Percentiles rank a stretch among this genome's conserved stretches.
phyloP scores from a whole-genome alignment of 2,329 filamentous ascomycete species.

The Diaporthe nobilis region DNA sequence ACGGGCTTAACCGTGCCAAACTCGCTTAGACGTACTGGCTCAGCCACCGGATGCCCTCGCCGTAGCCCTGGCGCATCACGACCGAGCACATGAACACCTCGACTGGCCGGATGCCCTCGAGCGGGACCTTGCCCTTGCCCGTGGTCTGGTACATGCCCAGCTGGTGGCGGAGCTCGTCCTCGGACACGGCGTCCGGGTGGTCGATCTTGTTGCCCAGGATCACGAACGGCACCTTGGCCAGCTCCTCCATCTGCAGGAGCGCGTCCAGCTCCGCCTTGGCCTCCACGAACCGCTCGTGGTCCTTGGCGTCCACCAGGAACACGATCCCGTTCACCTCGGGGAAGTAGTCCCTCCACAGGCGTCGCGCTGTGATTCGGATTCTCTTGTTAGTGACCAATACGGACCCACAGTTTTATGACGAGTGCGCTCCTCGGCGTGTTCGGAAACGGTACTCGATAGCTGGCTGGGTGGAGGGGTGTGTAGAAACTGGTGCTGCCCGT shows the following conservation, averaged over 20 bases:
- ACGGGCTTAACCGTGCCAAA: no score
- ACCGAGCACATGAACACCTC: constrained; percentile 99
- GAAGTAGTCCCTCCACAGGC: constrained; percentile 98
- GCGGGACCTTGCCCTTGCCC: constrained; percentile 92
- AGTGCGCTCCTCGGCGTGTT: not conserved
- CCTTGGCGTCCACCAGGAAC: constrained; percentile 97
- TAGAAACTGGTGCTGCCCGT: constrained; percentile 46
- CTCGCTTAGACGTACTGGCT: constrained; percentile 87
- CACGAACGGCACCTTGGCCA: constrained; percentile 94
- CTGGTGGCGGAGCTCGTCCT: constrained; percentile 94
- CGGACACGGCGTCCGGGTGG: constrained; percentile 93
- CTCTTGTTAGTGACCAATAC: constrained; percentile 27
- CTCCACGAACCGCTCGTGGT: constrained; percentile 93
- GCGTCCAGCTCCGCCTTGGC: constrained; percentile 98
- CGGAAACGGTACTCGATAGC: not conserved
- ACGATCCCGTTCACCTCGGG: constrained; percentile 96
- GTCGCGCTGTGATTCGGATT: constrained; percentile 73
- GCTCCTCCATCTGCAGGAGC: constrained; percentile 95
- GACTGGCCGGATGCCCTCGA: constrained; percentile 91
- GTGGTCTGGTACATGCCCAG: constrained; percentile 96
- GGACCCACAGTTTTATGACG: no score
- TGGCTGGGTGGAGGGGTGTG: not conserved
- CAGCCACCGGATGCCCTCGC: constrained; percentile 91
- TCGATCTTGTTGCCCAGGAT: constrained; percentile 99
- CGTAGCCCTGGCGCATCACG: constrained; percentile 97